Evolutionary conservation across 2,329 filamentous ascomycete genomes (phyloP).

Genomic region (Cercospora sp.): DNA sequence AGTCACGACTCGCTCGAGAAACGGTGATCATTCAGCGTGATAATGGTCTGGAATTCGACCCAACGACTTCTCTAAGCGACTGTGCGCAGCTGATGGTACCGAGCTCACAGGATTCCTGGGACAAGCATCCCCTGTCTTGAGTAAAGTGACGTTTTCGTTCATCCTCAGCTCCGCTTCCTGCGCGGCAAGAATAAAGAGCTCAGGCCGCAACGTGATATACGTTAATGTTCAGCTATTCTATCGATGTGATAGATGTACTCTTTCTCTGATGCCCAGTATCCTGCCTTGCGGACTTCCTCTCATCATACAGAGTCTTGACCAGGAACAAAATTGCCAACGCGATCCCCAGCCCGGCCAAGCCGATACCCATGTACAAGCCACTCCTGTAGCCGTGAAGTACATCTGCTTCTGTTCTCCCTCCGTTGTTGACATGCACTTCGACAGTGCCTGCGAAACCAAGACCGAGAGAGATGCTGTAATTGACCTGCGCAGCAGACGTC

Average conservation of each 20-base stretch:
- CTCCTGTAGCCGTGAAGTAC: conserved; percentile 44
- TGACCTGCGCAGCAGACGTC: conserved; percentile 45
- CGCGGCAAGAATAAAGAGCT: no score
- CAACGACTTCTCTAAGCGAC: no score
- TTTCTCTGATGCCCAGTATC: not conserved
- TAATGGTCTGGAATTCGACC: no score
- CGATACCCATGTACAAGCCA: conserved; percentile 46
- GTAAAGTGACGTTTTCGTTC: no score
- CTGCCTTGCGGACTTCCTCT: conserved; percentile 10
- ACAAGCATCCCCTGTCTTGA: not conserved
- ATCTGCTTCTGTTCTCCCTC: conserved; percentile 40
- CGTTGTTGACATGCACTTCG: conserved; percentile 52
- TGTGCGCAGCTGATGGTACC: not conserved
- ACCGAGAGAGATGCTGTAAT: conserved; percentile 67
- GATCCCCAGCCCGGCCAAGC: conserved; percentile 35
- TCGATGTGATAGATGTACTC: not conserved
- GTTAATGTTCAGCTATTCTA: not conserved
- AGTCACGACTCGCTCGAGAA: no score
- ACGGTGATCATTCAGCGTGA: no score
- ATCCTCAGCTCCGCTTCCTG: no score
- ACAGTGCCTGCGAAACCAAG: conserved; percentile 67
- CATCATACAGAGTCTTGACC: conserved; percentile 28
- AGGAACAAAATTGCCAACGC: conserved; percentile 34
- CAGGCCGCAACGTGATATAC: no score
- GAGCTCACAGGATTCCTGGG: not conserved